Base-by-base conservation (phyloP, 257 asterid genomes). In the Lycium ferocissimum region DNA sequence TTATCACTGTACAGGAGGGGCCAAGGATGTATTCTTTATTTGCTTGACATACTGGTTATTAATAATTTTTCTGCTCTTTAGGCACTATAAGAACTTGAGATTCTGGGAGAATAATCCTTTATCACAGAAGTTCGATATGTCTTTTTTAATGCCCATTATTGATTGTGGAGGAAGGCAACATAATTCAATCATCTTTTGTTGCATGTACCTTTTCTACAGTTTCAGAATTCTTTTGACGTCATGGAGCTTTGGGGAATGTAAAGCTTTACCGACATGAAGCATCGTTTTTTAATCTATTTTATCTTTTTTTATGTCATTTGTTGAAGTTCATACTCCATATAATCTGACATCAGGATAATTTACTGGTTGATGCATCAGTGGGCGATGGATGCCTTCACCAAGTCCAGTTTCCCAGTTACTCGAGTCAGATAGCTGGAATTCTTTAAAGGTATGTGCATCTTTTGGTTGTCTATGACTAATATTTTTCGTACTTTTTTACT, bases 291-390 rank as follows among this genome's bases (percentile, higher is more conserved):
- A 11, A 7, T 49, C 59, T 40, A 66, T 40, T 49, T 75, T 13
- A 6, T 20, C 3, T 22, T 75, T 73, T 70, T 89, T 70, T 61
- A 78, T 67, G 62, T 86, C 87, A 86, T 85, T 85, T 89, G 84
- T 92, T 92, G 92, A 89, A 88, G 92, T 90, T 90, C 86, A 85
- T 91, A 88, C 87, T 90, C 90, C 91, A 86, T 87, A 89, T 89
- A 84, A 87, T 93, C 98, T 96, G 91, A 94, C 97, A 93, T 92
- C 99, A 93, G 97, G 98, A 83, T 94, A 90, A 91, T 94, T 96
- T 96, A 91, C 97, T 93, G 95, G 94, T 94, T 94, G 99, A 94
- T 94, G 96, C 95, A 92, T 92, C 98, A 97, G 99, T 90, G 98
- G 96, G 86, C 94, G 95, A 82, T 97, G 98, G 98, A 69, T 87